Evolutionary conservation across 148 eudicot species (phyloP), one percentile per base, ranked within the genome.

Genomic region (Silene conica): DNA sequence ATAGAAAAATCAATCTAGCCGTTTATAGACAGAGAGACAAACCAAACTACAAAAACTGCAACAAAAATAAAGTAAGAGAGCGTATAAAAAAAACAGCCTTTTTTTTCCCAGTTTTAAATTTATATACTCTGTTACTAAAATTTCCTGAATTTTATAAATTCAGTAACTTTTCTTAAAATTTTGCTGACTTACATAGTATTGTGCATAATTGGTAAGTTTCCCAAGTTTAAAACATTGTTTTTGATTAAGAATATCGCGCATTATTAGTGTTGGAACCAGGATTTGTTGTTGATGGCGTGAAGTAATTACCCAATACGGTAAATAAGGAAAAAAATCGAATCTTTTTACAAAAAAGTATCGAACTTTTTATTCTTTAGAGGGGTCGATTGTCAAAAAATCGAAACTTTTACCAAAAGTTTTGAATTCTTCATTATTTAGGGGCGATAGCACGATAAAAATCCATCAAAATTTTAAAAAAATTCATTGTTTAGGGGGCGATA

Each of bases 1-100:
- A 56, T 23, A 15, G 18, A 66, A 56, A 55, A 67, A 78, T 58
- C 69, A 46, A 73, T 21, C 66, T 79, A 79, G 82, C 82, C 82
- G 67, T 21, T 46, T 73, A 48, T 38, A 41, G 25, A 31, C 1
- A 52, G 43, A 63, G 9, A 61, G 22, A 46, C 70, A 71, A 52
- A 1, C 75, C 15, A 55, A 71, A 28, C 18, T n/a, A 15, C 20
- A 12, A 21, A 63, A 63, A 12, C 59, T n/a, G 45, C 8, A 46
- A 5, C 20, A 70, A 25, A 41, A 19, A 5, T 6, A 60, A 60
- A 22, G 31, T 26, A 25, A 58, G 21, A 25, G 59, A 69, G 61
- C 74, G 70, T 66, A 38, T 28, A 5, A 23, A 63, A 23, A 63
- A 5, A 68, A 50, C n/a, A 15, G 20, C 10, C 25, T 45, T 26